Conservation (phyloP, 2,329 filamentous ascomycete genomes). For the Hypoxylon sp. region DNA sequence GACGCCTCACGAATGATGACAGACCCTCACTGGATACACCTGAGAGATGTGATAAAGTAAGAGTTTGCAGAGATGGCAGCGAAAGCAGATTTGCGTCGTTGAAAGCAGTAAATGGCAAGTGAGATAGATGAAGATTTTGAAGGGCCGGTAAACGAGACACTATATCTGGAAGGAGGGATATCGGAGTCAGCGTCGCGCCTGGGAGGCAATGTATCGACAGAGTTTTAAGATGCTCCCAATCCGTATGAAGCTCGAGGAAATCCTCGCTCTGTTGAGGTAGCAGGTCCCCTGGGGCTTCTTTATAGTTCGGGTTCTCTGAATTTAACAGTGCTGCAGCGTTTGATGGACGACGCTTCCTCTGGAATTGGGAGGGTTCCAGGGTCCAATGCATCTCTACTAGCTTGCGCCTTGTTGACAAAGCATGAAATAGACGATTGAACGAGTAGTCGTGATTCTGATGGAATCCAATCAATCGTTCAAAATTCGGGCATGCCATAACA, state of each 20-base stretch:
- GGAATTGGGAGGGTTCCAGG: slow-evolving; percentile 58
- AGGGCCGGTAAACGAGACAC: slow-evolving; percentile 66
- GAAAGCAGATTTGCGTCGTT: slow-evolving; percentile 67
- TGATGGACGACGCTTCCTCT: slow-evolving; percentile 54
- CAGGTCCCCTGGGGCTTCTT: slow-evolving; percentile 55
- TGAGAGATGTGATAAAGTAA: slow-evolving; percentile 67
- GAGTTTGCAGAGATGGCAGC: slow-evolving; percentile 66
- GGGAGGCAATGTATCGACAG: slow-evolving; percentile 71
- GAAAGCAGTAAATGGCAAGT: slow-evolving; percentile 68
- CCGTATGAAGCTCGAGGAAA: slow-evolving; percentile 65
- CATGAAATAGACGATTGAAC: slow-evolving; percentile 69
- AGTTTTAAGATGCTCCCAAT: slow-evolving; percentile 68
- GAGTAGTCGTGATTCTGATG: slow-evolving; percentile 67
- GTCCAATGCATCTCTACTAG: slow-evolving; percentile 73
- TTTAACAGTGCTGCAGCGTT: slow-evolving; percentile 46
- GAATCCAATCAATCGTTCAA: slow-evolving; percentile 70
- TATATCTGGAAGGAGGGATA: slow-evolving; percentile 65
- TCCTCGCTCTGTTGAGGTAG: slow-evolving; percentile 59
- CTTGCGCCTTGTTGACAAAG: slow-evolving; percentile 68
- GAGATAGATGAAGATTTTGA: slow-evolving; percentile 70
- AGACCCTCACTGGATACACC: slow-evolving; percentile 70
- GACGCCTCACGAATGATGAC: slow-evolving; percentile 67
- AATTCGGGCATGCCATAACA: slow-evolving; percentile 74
- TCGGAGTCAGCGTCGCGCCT: slow-evolving; percentile 66
- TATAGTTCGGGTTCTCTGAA: slow-evolving; percentile 44